Percentiles rank a stretch among this genome's conserved stretches.
Evolutionary conservation across 176 grass and related monocot genomes (phyloP).

Genomic region (Oryza officinalis): DNA sequence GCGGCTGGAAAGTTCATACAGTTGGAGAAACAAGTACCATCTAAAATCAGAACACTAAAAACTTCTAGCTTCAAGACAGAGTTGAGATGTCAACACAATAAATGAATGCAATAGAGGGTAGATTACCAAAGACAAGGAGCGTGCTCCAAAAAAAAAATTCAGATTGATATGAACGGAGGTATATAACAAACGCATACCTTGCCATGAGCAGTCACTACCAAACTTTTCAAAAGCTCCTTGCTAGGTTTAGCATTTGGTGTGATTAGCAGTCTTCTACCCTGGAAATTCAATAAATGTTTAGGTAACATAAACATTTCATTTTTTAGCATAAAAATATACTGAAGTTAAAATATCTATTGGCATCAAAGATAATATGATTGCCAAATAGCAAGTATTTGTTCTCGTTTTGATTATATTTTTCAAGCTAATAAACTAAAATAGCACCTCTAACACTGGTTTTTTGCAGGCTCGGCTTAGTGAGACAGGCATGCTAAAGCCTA

Average conservation of each 20-base stretch:
- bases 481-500: conserved; percentile 74
- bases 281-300: conserved; percentile 15
- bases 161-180: neutral
- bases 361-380: conserved; percentile 35
- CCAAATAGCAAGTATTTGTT: conserved; percentile 16
- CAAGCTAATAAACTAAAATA: conserved; percentile 19
- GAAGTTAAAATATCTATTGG: conserved; percentile 10
- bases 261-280: conserved; percentile 79
- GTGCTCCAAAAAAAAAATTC: neutral
- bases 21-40: neutral
- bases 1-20: neutral
- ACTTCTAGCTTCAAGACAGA: neutral
- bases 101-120: conserved; percentile 22
- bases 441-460: conserved; percentile 68
- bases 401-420: conserved; percentile 20
- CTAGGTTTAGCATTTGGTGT: conserved; percentile 74
- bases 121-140: conserved; percentile 9
- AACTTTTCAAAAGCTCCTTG: conserved; percentile 69
- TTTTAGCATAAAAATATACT: conserved; percentile 4
- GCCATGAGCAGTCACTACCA: conserved; percentile 73
- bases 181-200: conserved; percentile 55
- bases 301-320: neutral
- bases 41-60: conserved; percentile 22
- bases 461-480: conserved; percentile 58
- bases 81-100: neutral